phyloP scores from a whole-genome alignment of 176 grass and related monocot species.

The Chloris gayana region DNA sequence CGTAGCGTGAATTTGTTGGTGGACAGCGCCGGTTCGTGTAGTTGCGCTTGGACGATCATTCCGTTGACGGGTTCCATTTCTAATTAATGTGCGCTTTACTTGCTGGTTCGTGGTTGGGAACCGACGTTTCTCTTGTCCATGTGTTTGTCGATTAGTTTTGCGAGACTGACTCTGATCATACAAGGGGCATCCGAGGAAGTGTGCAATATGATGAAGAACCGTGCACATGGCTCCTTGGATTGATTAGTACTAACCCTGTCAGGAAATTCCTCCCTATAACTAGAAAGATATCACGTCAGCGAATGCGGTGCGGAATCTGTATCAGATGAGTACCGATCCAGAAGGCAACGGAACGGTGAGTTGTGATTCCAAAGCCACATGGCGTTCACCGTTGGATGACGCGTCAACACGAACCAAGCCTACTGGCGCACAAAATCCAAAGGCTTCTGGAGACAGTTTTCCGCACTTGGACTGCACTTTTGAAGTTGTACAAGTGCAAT shows the following conservation, averaged over 20 bases:
- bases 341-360: too few relatives aligned
- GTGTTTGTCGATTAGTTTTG: background rate
- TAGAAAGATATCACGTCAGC: background rate
- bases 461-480: slow-evolving; percentile 1
- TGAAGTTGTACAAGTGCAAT: background rate
- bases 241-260: background rate
- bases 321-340: background rate
- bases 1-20: background rate
- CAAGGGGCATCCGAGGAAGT: background rate
- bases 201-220: background rate
- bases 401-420: background rate
- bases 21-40: background rate
- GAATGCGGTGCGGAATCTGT: background rate
- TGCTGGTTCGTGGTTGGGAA: background rate
- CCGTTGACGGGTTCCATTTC: background rate
- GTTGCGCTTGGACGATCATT: background rate
- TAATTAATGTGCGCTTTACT: background rate
- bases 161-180: background rate
- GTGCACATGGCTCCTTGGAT: background rate
- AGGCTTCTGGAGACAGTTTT: background rate
- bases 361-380: background rate
- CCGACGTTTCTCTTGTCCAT: background rate
- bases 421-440: slow-evolving; percentile 6
- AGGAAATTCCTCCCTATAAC: background rate
- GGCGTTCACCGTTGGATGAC: background rate